These are phyloP conservation scores for Extremus antarcticus DNA, from an alignment of 495 filamentous ascomycete genomes.

Conservation along the genomic window DNA sequence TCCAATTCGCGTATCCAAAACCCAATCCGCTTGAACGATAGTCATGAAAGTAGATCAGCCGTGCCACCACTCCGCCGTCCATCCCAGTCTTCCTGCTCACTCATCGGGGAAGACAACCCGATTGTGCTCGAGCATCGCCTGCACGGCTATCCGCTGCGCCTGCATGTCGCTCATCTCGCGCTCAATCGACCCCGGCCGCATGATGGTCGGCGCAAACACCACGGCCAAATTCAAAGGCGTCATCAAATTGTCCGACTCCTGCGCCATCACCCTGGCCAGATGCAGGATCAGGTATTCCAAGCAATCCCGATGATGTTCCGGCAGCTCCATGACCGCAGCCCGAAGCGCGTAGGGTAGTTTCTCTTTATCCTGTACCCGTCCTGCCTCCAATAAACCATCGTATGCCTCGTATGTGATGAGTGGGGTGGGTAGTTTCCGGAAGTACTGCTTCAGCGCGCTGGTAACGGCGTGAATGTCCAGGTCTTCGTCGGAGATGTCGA, in stretches of 20 bases:
- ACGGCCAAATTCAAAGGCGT: conserved; percentile 89
- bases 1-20: neutral
- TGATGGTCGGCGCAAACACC: conserved; percentile 95
- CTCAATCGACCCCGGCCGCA: conserved; percentile 77
- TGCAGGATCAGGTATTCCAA: conserved; percentile 94
- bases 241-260: conserved; percentile 83
- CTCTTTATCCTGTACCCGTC: conserved; percentile 42
- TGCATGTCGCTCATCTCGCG: conserved; percentile 95
- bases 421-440: conserved; percentile 84
- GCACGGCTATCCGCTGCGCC: conserved; percentile 77
- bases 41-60: too few species aligned
- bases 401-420: conserved; percentile 90
- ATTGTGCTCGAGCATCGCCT: conserved; percentile 35
- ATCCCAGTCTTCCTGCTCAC: neutral
- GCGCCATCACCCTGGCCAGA: conserved; percentile 72
- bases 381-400: conserved; percentile 71
- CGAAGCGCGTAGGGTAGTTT: conserved; percentile 59
- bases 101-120: conserved; percentile 23
- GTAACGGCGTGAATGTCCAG: conserved; percentile 96
- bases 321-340: conserved; percentile 62
- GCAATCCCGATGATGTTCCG: conserved; percentile 70
- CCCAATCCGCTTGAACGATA: neutral
- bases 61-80: neutral
- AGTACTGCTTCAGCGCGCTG: conserved; percentile 92
- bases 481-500: conserved; percentile 81